A percentile compares a stretch with the other conserved stretches of the same genome.
phyloP scores from a whole-genome alignment of 805 yeast genomes.

The Saccharomycopsis selenospora region DNA sequence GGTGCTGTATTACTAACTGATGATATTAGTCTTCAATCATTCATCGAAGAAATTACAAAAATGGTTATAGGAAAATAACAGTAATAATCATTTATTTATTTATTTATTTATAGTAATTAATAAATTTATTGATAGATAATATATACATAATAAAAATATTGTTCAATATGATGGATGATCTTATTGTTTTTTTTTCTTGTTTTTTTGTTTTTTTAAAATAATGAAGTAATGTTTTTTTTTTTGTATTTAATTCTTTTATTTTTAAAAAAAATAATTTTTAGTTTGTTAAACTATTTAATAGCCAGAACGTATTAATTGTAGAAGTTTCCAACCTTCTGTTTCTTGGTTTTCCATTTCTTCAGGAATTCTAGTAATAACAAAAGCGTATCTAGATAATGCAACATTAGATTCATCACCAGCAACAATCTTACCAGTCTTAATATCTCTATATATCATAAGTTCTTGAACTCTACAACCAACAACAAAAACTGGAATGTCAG shows the following conservation, averaged over 20 bases:
- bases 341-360: constrained; percentile 84
- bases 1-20: constrained; percentile 30
- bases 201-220: too few relatives aligned
- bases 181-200: too few relatives aligned
- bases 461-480: constrained; percentile 97
- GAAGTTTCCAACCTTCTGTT: constrained; percentile 95
- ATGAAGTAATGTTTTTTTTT: too few relatives aligned
- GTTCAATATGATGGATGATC: too few relatives aligned
- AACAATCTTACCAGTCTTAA: constrained; percentile 87
- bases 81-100: too few relatives aligned
- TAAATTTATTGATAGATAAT: too few relatives aligned
- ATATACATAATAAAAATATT: too few relatives aligned
- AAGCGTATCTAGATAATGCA: constrained; percentile 86
- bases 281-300: too few relatives aligned
- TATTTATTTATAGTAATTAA: too few relatives aligned
- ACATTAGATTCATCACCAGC: constrained; percentile 96
- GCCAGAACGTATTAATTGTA: neutral
- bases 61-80: constrained; percentile 10
- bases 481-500: constrained; percentile 86
- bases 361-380: constrained; percentile 89
- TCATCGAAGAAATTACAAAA: constrained; percentile 16
- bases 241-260: too few relatives aligned
- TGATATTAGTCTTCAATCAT: constrained; percentile 20
- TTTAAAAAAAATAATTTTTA: too few relatives aligned
- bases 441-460: constrained; percentile 78